Percentiles rank a stretch among this genome's conserved stretches.
These are phyloP conservation scores for Zanthoxylum bungeanum DNA, from an alignment of 345 rosid species.

Conservation along the genomic window DNA sequence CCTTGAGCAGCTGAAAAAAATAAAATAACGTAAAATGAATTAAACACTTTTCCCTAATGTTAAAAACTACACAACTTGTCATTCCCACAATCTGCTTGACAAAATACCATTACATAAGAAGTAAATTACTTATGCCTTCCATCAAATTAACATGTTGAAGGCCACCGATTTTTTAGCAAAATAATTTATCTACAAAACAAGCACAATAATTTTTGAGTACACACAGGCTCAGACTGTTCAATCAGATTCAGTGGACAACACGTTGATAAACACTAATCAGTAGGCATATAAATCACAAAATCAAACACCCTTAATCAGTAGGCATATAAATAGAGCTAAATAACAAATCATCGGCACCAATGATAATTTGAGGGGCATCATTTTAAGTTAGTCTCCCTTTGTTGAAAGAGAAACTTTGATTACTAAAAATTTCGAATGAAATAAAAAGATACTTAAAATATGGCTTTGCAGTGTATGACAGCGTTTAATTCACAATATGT, in stretches of 20 bases:
- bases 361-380: not conserved
- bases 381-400: not conserved
- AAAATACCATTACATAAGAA: not conserved
- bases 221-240: not conserved
- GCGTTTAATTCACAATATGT: not conserved
- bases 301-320: not conserved
- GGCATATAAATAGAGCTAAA: not conserved
- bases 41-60: not conserved
- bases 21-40: not conserved
- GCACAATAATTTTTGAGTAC: not conserved
- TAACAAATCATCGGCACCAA: not conserved
- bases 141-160: not conserved
- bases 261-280: not conserved
- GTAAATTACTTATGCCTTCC: not conserved
- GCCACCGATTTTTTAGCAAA: not conserved
- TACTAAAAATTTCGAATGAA: not conserved
- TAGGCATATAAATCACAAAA: not conserved
- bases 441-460: not conserved
- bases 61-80: not conserved
- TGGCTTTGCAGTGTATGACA: not conserved
- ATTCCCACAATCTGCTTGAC: not conserved
- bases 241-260: not conserved
- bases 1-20: slow-evolving; percentile 64
- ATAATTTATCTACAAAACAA: not conserved
- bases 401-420: not conserved